Conservation (phyloP, 2,329 filamentous ascomycete genomes). For the Elsinoe necatrix region DNA sequence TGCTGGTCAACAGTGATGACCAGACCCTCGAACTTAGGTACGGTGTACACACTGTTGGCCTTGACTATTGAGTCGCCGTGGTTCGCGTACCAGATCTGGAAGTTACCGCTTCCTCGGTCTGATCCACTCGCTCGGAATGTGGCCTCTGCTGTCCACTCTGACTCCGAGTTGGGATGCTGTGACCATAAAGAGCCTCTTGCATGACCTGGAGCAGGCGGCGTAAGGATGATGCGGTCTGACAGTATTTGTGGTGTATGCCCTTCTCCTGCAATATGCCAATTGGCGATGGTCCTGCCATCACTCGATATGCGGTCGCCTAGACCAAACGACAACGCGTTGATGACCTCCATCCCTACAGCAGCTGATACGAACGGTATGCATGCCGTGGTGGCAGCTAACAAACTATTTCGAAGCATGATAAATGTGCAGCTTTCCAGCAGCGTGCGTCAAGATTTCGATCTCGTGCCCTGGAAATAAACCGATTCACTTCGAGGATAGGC, state of each 20-base stretch:
- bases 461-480: not conserved
- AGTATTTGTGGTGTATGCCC: conserved; percentile 53
- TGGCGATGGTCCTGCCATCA: conserved; percentile 46
- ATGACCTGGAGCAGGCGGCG: conserved; percentile 78
- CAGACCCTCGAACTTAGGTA: conserved; percentile 79
- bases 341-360: conserved; percentile 23
- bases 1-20: conserved; percentile 79
- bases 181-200: conserved; percentile 78
- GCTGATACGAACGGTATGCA: conserved; percentile 23
- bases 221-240: conserved; percentile 87
- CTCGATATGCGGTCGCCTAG: conserved; percentile 60
- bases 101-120: conserved; percentile 76
- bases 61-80: conserved; percentile 54
- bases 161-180: conserved; percentile 42
- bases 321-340: conserved; percentile 60
- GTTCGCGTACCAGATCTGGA: conserved; percentile 86
- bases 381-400: conserved; percentile 17
- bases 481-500: too few species aligned
- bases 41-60: conserved; percentile 73
- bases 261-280: conserved; percentile 48
- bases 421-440: not conserved
- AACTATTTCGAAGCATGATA: conserved; percentile 5
- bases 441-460: not conserved
- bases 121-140: conserved; percentile 81
- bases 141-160: conserved; percentile 70